phyloP scores from a whole-genome alignment of 1,139 yeast genomes.

The Suhomyces panamericanus region DNA sequence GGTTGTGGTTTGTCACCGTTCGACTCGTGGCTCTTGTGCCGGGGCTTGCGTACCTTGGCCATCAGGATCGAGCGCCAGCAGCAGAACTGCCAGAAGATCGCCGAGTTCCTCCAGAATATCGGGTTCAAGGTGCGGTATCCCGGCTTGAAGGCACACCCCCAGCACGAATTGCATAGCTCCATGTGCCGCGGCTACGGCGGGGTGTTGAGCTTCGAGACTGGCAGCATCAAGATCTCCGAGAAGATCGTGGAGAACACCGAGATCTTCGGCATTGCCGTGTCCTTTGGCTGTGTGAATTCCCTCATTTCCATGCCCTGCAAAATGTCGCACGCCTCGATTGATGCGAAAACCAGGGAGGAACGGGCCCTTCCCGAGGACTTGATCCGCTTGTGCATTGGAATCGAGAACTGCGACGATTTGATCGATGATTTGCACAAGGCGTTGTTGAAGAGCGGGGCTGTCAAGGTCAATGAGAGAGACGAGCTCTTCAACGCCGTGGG shows the following conservation, averaged over 20 bases:
- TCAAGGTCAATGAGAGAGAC: conserved; percentile 43
- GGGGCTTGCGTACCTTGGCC: conserved; percentile 86
- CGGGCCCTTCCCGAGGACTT: conserved; percentile 91
- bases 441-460: conserved; percentile 63
- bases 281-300: conserved; percentile 93
- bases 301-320: conserved; percentile 89
- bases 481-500: conserved; percentile 47
- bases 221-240: conserved; percentile 65
- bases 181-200: conserved; percentile 89
- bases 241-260: conserved; percentile 73
- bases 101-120: conserved; percentile 63
- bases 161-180: conserved; percentile 71
- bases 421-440: conserved; percentile 76
- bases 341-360: conserved; percentile 79
- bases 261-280: conserved; percentile 85
- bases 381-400: conserved; percentile 85
- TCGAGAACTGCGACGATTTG: conserved; percentile 65
- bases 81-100: conserved; percentile 69
- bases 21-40: conserved; percentile 81
- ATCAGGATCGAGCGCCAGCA: conserved; percentile 88
- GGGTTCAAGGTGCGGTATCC: conserved; percentile 80
- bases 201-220: conserved; percentile 86
- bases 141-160: conserved; percentile 80
- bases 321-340: conserved; percentile 97
- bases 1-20: conserved; percentile 92